Base-by-base conservation (phyloP, 306 rosid species). In the Pyrus communis region DNA sequence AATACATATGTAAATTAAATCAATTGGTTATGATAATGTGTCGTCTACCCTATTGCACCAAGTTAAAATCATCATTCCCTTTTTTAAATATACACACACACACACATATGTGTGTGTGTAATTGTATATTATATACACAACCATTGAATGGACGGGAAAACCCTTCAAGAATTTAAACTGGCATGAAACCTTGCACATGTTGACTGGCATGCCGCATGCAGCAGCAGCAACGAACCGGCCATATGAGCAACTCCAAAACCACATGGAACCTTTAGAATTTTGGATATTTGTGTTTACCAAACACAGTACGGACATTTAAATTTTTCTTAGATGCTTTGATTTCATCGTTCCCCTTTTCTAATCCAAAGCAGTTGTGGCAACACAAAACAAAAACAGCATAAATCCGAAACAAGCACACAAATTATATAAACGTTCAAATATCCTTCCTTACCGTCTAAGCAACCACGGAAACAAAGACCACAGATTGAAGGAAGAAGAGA, bases 371-470 rank as follows among this genome's bases (percentile, higher is more conserved):
- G 78, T 30, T 23, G 59, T 69, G 49, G 52, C 73, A 76, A 75
- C 80, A 67, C 64, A 82, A 70, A 82, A 67, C 70, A 30, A 85
- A 77, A 82, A 71, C 85, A 88, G 75, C 80, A 67, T 63, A 67
- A 12, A 59, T 80, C 62, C 93, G 87, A 88, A 80, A 23, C 57
- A 79, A 59, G 74, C 14, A 45, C 75, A 77, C 40, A 19, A 35
- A 23, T 28, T 85, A 85, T 82, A 86, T 82, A 79, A 57, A 33
- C 77, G 42, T 66, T 23, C 38, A 42, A 43, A 14, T 40, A 28
- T 35, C 28, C 67, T 25, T 25, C 43, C 22, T 42, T 17, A 43
- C 71, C 2, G 14, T 31, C 21, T 70, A 73, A 73, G 82, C 70
- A 73, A 57, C 60, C 42, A 52, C 31, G 55, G 57, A 7, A 79